Evolutionary conservation across 441 rosid genomes (phyloP).

Genomic region (Populus tomentosa): DNA sequence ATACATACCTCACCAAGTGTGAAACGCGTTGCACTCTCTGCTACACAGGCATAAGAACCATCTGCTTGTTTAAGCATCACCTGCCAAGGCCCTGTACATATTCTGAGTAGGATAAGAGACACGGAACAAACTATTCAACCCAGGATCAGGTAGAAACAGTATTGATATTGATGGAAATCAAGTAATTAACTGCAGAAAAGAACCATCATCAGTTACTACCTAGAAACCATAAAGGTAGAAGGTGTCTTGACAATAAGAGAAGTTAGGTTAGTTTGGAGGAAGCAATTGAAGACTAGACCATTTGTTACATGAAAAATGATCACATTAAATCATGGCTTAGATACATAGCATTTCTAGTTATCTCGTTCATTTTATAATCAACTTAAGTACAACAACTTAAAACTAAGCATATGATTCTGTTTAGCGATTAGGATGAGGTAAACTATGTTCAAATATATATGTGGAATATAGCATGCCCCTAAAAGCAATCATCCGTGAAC

Average conservation of each 20-base stretch:
- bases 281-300: not conserved
- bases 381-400: not conserved
- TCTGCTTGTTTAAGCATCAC: slow-evolving; percentile 95
- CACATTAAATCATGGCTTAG: not conserved
- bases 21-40: slow-evolving; percentile 83
- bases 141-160: not conserved
- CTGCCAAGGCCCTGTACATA: slow-evolving; percentile 91
- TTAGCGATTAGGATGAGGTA: not conserved
- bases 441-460: not conserved
- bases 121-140: not conserved
- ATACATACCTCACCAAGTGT: slow-evolving; percentile 76
- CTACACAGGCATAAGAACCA: slow-evolving; percentile 80
- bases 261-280: not conserved
- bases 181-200: not conserved
- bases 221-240: not conserved
- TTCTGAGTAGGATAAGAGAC: not conserved
- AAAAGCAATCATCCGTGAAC: not conserved
- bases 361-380: not conserved
- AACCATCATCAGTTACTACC: not conserved
- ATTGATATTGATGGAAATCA: not conserved
- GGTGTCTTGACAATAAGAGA: not conserved
- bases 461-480: not conserved
- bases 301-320: not conserved
- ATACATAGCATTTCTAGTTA: not conserved
- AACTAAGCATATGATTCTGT: not conserved